These are phyloP conservation scores for Boletus patriciae DNA, from an alignment of 768 basidiomycete genomes.

Conservation along the genomic window DNA sequence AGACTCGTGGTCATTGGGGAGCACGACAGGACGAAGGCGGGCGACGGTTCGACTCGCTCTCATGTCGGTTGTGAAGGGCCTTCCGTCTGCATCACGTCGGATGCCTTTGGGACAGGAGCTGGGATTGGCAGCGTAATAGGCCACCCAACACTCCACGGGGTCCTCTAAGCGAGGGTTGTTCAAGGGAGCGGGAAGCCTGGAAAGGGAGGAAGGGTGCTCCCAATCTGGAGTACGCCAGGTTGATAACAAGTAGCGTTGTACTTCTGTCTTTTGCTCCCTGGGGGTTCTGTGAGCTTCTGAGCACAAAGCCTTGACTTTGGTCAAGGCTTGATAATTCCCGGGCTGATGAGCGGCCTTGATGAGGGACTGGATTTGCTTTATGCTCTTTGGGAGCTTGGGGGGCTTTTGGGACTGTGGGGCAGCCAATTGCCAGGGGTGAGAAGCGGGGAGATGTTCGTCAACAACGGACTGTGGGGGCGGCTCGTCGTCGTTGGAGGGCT, in stretches of 20 bases:
- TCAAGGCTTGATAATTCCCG: conserved; percentile 41
- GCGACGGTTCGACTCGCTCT: conserved; percentile 49
- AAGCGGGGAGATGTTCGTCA: conserved; percentile 19
- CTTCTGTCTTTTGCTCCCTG: conserved; percentile 44
- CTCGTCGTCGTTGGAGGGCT: conserved; percentile 28
- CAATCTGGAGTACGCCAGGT: conserved; percentile 47
- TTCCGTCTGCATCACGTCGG: conserved; percentile 38
- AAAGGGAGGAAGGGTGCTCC: conserved; percentile 23
- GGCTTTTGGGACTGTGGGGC: conserved; percentile 13
- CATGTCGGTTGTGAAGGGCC: conserved; percentile 43
- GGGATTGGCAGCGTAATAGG: conserved; percentile 44
- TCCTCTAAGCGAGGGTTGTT: conserved; percentile 50
- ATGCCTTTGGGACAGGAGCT: conserved; percentile 51
- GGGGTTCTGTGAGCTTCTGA: conserved; percentile 45
- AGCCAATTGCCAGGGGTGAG: conserved; percentile 28
- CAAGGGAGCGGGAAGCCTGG: conserved; percentile 24
- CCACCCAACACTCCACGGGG: conserved; percentile 46
- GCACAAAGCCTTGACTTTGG: conserved; percentile 45
- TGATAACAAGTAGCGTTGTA: conserved; percentile 42
- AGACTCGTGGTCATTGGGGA: conserved; percentile 34
- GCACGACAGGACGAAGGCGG: conserved; percentile 43
- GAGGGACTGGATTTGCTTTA: conserved; percentile 44
- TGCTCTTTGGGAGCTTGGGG: conserved; percentile 34
- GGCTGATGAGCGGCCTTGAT: conserved; percentile 45
- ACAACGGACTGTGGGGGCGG: conserved; percentile 19